These are phyloP conservation scores for Stachybotrys chartarum DNA, from an alignment of 2,329 filamentous ascomycete genomes.

Conservation along the genomic window DNA sequence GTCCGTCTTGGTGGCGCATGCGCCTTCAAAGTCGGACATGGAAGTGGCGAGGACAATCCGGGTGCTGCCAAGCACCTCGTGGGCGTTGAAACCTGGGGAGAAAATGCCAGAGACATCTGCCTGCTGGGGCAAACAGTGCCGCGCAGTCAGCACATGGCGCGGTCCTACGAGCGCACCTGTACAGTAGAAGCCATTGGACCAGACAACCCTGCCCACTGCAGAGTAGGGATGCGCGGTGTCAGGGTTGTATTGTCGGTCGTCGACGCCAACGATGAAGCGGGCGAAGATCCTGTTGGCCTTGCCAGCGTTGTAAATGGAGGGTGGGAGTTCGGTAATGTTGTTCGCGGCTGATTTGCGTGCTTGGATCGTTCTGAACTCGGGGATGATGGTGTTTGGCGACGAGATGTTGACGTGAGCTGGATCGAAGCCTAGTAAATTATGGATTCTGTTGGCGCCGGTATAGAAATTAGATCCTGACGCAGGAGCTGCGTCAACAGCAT, in stretches of 20 bases:
- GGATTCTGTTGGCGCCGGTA: background rate
- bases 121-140: conserved; percentile 16
- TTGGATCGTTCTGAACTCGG: background rate
- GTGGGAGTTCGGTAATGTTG: background rate
- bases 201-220: conserved; percentile 12
- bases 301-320: background rate
- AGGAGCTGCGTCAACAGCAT: background rate
- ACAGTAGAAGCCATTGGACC: conserved; percentile 14
- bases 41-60: background rate
- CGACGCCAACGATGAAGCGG: conserved; percentile 13
- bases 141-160: conserved; percentile 19
- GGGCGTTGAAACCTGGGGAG: conserved; percentile 15
- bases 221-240: conserved; percentile 11
- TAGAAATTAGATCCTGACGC: background rate
- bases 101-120: conserved; percentile 10
- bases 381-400: background rate
- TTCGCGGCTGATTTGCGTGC: background rate
- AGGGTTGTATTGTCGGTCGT: conserved; percentile 13
- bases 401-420: background rate
- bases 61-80: conserved; percentile 7
- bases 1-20: conserved; percentile 14
- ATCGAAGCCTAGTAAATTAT: background rate
- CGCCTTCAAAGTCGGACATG: background rate
- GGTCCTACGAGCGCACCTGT: conserved; percentile 19
- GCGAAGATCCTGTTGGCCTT: background rate